Conservation (phyloP, 805 yeast species). For the Saccharomyces paradoxus region DNA sequence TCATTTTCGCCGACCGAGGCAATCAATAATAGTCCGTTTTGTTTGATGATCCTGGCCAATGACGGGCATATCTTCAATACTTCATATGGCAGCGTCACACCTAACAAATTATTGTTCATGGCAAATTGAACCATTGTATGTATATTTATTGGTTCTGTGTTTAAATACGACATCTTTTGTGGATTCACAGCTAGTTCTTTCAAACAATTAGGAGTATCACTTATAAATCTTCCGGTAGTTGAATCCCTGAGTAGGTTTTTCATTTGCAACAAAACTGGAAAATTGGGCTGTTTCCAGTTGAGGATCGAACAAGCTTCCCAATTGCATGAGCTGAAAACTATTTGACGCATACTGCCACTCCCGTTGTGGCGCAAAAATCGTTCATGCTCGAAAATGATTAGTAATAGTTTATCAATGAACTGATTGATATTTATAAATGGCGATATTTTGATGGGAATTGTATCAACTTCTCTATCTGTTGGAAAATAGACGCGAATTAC, state of each 20-base stretch:
- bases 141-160: slow-evolving; percentile 46
- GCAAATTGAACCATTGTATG: slow-evolving; percentile 81
- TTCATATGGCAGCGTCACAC: slow-evolving; percentile 68
- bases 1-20: slow-evolving; percentile 39
- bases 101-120: slow-evolving; percentile 72
- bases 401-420: slow-evolving; percentile 67
- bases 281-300: slow-evolving; percentile 98
- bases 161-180: slow-evolving; percentile 3
- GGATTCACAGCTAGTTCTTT: slow-evolving; percentile 18
- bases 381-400: slow-evolving; percentile 69
- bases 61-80: slow-evolving; percentile 67
- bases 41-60: slow-evolving; percentile 63
- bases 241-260: slow-evolving; percentile 43
- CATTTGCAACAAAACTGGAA: slow-evolving; percentile 83
- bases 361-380: slow-evolving; percentile 37
- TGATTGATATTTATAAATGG: slow-evolving; percentile 51
- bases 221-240: slow-evolving; percentile 11
- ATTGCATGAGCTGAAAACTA: slow-evolving; percentile 79
- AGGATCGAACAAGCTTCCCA: slow-evolving; percentile 86
- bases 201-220: slow-evolving; percentile 28
- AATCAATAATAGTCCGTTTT: slow-evolving; percentile 77
- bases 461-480: slow-evolving; percentile 40
- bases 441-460: slow-evolving; percentile 35
- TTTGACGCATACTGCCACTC: slow-evolving; percentile 42
- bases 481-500: slow-evolving; percentile 75